phyloP scores from a whole-genome alignment of 352 stramenopile species.

The Phytophthora constricta region DNA sequence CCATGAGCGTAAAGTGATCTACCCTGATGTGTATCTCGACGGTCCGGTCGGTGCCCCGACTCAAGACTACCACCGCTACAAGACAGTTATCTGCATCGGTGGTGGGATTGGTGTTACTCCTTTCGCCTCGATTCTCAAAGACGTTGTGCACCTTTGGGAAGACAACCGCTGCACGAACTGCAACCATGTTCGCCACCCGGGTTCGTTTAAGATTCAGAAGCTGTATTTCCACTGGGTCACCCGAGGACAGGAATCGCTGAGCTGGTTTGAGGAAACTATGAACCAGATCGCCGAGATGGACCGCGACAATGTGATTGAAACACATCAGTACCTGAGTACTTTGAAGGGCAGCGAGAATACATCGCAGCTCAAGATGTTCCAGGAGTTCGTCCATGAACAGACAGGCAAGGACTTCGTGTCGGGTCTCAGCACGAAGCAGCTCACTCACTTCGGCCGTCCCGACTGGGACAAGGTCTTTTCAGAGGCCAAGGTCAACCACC shows the following conservation, averaged over 20 bases:
- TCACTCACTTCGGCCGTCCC: constrained; percentile 88
- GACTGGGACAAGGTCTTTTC: constrained; percentile 85
- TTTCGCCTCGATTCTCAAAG: constrained; percentile 83
- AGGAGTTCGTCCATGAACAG: constrained; percentile 84
- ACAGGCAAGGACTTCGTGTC: constrained; percentile 84
- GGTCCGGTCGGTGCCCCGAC: constrained; percentile 76
- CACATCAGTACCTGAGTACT: constrained; percentile 86
- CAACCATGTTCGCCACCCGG: constrained; percentile 72
- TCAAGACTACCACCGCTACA: constrained; percentile 81
- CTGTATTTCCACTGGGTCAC: constrained; percentile 91
- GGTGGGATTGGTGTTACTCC: constrained; percentile 86
- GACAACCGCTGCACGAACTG: constrained; percentile 79
- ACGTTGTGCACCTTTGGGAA: constrained; percentile 78
- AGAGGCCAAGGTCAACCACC: constrained; percentile 52
- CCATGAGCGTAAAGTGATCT: constrained; percentile 66
- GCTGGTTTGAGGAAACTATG: constrained; percentile 88
- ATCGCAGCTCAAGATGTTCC: constrained; percentile 83
- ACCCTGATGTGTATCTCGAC: constrained; percentile 77
- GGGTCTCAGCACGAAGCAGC: constrained; percentile 75
- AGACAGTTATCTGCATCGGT: constrained; percentile 75
- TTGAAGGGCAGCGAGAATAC: constrained; percentile 77
- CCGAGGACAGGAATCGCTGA: constrained; percentile 76
- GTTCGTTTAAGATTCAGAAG: constrained; percentile 81
- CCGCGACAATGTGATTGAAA: constrained; percentile 78
- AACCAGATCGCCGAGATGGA: constrained; percentile 86